phyloP scores from a whole-genome alignment of 2,329 filamentous ascomycete genomes.

The Penicillium italicum region DNA sequence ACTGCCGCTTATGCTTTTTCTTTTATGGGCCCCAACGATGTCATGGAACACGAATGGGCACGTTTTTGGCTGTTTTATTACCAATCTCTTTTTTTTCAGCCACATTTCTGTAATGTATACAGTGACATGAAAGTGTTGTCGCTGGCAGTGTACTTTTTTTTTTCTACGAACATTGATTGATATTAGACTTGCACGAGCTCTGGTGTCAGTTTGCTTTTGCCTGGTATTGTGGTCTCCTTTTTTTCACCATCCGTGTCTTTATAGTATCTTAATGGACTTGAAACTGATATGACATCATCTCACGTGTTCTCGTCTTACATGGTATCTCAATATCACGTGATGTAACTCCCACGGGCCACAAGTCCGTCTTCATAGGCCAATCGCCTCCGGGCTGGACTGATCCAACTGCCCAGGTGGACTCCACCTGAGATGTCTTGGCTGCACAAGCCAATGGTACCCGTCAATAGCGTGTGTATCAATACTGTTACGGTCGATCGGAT shows the following conservation, averaged over 20 bases:
- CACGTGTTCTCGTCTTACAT: background rate
- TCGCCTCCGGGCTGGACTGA: constrained; percentile 2
- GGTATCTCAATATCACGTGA: constrained; percentile 6
- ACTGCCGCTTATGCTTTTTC: constrained; percentile 31
- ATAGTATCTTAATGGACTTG: constrained; percentile 25
- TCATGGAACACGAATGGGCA: constrained; percentile 4
- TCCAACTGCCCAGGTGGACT: constrained; percentile 2
- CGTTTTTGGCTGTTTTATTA: constrained; percentile 11
- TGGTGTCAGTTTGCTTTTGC: constrained; percentile 24
- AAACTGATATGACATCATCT: background rate
- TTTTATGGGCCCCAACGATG: constrained; percentile 9
- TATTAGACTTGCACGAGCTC: constrained; percentile 27
- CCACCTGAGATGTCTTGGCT: background rate
- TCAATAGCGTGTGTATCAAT: constrained; percentile 4
- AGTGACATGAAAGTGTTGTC: constrained; percentile 11
- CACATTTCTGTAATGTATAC: constrained; percentile 15
- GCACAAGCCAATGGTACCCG: constrained; percentile 1
- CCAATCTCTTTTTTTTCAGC: constrained; percentile 12
- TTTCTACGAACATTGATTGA: constrained; percentile 21
- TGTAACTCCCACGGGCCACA: background rate
- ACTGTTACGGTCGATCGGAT: constrained; percentile 17
- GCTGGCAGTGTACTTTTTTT: constrained; percentile 13
- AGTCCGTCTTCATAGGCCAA: constrained; percentile 11
- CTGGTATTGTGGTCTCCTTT: constrained; percentile 5
- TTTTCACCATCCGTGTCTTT: constrained; percentile 16